Percentiles rank a stretch among this genome's conserved stretches.
phyloP scores from a whole-genome alignment of 805 yeast species.

The Candida chauliodis region DNA sequence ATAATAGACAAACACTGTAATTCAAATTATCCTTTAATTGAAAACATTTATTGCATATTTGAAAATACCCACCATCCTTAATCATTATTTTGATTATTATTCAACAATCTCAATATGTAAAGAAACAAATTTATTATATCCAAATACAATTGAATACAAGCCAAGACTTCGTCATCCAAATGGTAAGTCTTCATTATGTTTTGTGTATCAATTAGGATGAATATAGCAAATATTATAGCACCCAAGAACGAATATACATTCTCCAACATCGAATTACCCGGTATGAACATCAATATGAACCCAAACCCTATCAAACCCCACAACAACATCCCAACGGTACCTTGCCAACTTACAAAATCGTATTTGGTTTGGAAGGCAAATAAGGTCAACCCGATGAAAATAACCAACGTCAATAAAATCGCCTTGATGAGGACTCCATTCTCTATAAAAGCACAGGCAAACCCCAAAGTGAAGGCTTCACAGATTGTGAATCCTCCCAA shows the following conservation, averaged over 20 bases:
- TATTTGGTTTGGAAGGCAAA: slow-evolving; percentile 78
- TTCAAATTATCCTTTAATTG: too few species aligned
- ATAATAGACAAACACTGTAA: too few species aligned
- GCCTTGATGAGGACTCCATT: slow-evolving; percentile 68
- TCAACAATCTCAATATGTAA: slow-evolving; percentile 65
- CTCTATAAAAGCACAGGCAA: slow-evolving; percentile 60
- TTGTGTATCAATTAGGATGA: slow-evolving; percentile 79
- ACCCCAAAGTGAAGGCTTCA: slow-evolving; percentile 72
- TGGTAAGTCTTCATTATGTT: slow-evolving; percentile 67
- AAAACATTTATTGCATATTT: neutral
- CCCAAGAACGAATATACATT: slow-evolving; percentile 68
- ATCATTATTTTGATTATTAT: slow-evolving; percentile 19
- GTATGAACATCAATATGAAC: slow-evolving; percentile 62
- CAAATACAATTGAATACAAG: slow-evolving; percentile 73
- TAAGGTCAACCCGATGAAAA: slow-evolving; percentile 71
- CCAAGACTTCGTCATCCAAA: slow-evolving; percentile 83
- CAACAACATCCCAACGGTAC: slow-evolving; percentile 50
- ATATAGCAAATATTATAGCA: slow-evolving; percentile 68
- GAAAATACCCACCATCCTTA: neutral
- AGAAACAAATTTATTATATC: slow-evolving; percentile 81
- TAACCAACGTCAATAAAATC: slow-evolving; percentile 58
- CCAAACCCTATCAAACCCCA: slow-evolving; percentile 73
- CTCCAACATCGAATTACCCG: slow-evolving; percentile 51
- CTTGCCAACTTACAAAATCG: slow-evolving; percentile 69
- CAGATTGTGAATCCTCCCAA: slow-evolving; percentile 66